A percentile compares a stretch with the other conserved stretches of the same genome.
Conservation (phyloP, 2,329 filamentous ascomycete species). For the Didymellaceae sp. region DNA sequence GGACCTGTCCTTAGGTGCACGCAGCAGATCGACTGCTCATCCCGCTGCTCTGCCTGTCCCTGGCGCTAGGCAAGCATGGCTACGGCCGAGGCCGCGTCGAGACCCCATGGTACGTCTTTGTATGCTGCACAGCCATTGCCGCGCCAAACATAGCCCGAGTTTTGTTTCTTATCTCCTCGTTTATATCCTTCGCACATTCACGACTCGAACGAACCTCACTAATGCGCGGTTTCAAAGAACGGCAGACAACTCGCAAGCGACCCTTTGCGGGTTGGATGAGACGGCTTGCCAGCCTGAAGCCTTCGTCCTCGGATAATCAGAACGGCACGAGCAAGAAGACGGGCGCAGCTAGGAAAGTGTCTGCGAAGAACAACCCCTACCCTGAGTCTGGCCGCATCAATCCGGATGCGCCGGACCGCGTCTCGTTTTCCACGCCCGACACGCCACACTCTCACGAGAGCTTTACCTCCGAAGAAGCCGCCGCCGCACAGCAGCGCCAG, state of each 20-base stretch:
- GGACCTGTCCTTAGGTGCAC: neutral
- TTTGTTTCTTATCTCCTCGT: conserved; percentile 4
- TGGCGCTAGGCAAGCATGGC: conserved; percentile 46
- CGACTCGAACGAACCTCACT: conserved; percentile 22
- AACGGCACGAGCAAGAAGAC: conserved; percentile 51
- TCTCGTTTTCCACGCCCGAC: conserved; percentile 59
- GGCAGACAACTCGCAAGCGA: conserved; percentile 76
- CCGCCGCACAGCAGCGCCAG: conserved; percentile 56
- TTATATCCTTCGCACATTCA: conserved; percentile 1
- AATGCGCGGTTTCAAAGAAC: conserved; percentile 29
- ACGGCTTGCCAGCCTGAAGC: conserved; percentile 88
- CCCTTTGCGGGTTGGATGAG: conserved; percentile 95
- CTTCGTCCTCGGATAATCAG: conserved; percentile 66
- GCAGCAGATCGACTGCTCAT: neutral
- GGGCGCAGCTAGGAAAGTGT: conserved; percentile 62
- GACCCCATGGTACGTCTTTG: conserved; percentile 51
- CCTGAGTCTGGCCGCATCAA: conserved; percentile 74
- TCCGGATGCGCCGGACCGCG: conserved; percentile 51
- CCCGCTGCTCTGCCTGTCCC: conserved; percentile 5
- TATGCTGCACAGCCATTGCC: conserved; percentile 33
- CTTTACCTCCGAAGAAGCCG: conserved; percentile 65
- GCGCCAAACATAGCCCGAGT: conserved; percentile 10
- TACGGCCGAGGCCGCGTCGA: conserved; percentile 52
- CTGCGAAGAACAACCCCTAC: conserved; percentile 88
- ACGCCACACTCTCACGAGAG: conserved; percentile 52